phyloP scores from a whole-genome alignment of 2,329 filamentous ascomycete genomes.

The Ophiostoma novo-ulmi region DNA sequence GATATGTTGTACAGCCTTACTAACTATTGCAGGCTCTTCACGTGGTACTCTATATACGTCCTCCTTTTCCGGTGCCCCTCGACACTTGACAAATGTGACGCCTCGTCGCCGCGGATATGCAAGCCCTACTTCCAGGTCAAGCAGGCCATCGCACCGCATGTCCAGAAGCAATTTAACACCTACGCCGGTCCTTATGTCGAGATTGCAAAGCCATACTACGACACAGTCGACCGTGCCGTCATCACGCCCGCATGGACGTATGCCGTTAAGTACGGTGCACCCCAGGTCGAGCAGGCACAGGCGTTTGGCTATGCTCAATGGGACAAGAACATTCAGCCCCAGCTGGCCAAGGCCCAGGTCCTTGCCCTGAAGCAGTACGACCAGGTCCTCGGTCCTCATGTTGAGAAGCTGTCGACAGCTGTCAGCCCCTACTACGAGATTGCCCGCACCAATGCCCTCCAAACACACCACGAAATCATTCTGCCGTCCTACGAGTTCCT shows the following conservation, averaged over 20 bases:
- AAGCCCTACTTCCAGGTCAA: conserved; percentile 70
- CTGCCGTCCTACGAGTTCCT: conserved; percentile 71
- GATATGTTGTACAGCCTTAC: background rate
- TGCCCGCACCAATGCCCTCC: conserved; percentile 56
- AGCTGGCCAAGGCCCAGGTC: conserved; percentile 59
- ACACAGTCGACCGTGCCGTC: conserved; percentile 55
- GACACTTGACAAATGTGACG: conserved; percentile 60
- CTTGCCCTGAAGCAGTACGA: conserved; percentile 64
- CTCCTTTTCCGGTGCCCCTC: conserved; percentile 78
- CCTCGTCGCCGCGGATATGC: conserved; percentile 71
- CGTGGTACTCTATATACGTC: conserved; percentile 82
- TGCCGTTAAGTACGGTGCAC: conserved; percentile 68
- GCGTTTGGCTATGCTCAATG: conserved; percentile 67
- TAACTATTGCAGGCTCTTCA: conserved; percentile 55
- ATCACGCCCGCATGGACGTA: conserved; percentile 64
- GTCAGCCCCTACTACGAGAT: conserved; percentile 69
- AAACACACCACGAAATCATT: conserved; percentile 67
- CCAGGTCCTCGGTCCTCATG: conserved; percentile 64
- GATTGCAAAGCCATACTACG: conserved; percentile 68
- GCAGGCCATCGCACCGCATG: conserved; percentile 61
- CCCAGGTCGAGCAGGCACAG: conserved; percentile 62
- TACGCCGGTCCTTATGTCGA: conserved; percentile 83
- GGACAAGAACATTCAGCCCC: conserved; percentile 71
- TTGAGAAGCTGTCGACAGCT: conserved; percentile 54
- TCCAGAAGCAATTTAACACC: conserved; percentile 77